Evolutionary conservation across 2,329 filamentous ascomycete genomes (phyloP).

Genomic region (Scolecobasidium constrictum): DNA sequence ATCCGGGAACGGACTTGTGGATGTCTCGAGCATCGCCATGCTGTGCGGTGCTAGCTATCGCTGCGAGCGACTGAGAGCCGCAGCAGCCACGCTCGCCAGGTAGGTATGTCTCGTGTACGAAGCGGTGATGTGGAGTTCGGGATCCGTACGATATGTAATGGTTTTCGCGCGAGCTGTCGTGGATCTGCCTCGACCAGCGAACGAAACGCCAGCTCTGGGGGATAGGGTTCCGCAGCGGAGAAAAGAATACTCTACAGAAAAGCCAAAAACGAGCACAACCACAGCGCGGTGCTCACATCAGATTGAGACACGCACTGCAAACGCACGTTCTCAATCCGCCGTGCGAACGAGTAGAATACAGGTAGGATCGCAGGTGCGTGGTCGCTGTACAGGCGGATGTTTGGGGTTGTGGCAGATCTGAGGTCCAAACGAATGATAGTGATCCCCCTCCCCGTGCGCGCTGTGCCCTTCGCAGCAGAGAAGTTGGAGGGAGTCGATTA

Average conservation of each 20-base stretch:
- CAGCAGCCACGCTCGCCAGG: too few relatives aligned
- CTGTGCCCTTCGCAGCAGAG: neutral
- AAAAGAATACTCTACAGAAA: too few relatives aligned
- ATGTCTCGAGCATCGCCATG: neutral
- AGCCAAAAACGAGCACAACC: neutral
- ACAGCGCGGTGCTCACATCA: neutral
- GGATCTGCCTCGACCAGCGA: too few relatives aligned
- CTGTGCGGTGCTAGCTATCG: neutral
- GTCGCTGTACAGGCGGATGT: too few relatives aligned
- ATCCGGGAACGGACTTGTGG: slow-evolving; percentile 33
- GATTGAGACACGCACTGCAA: neutral
- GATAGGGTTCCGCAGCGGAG: too few relatives aligned
- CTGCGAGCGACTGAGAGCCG: neutral
- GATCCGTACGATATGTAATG: too few relatives aligned
- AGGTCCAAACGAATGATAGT: neutral
- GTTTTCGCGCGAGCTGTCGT: neutral
- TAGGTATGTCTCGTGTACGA: too few relatives aligned
- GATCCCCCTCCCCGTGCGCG: neutral
- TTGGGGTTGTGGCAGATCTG: too few relatives aligned
- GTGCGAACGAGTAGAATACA: neutral
- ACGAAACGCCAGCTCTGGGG: too few relatives aligned
- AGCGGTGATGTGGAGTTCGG: too few relatives aligned
- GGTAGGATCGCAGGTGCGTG: too few relatives aligned
- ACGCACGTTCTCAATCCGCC: neutral
- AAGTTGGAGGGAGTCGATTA: neutral